Percentiles rank a stretch among this genome's conserved stretches.
Evolutionary conservation across 2,329 filamentous ascomycete genomes (phyloP).

Genomic region (Penicillium sp.): DNA sequence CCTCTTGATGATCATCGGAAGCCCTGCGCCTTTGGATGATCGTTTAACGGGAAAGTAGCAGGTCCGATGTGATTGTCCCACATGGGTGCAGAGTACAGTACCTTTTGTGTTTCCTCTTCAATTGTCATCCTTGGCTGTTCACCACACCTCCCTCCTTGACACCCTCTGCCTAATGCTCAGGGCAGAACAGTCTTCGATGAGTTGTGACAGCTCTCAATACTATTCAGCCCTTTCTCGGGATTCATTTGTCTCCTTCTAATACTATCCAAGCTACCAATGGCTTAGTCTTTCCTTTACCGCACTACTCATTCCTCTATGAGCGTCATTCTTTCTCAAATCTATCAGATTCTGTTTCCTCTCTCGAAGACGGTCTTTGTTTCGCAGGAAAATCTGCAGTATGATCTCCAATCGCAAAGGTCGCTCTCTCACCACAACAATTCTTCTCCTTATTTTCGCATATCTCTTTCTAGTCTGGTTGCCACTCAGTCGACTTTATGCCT

Average conservation of each 20-base stretch:
- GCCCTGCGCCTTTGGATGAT: background rate
- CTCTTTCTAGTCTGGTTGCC: slow-evolving; percentile 27
- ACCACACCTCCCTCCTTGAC: background rate
- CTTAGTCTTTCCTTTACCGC: background rate
- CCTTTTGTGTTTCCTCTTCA: background rate
- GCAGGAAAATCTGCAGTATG: slow-evolving; percentile 29
- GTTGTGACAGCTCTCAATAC: background rate
- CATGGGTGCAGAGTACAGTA: slow-evolving; percentile 1
- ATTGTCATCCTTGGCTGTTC: slow-evolving; percentile 6
- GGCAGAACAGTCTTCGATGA: background rate
- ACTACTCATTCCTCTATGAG: slow-evolving; percentile 1
- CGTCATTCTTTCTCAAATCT: slow-evolving; percentile 6
- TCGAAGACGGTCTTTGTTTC: background rate
- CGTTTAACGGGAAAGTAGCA: background rate
- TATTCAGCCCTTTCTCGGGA: background rate
- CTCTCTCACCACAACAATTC: slow-evolving; percentile 21
- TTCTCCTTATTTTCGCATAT: slow-evolving; percentile 25
- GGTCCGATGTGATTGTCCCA: slow-evolving; percentile 15
- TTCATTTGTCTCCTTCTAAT: background rate
- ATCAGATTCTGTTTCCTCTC: background rate
- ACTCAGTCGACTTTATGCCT: slow-evolving; percentile 10
- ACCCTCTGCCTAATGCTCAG: background rate
- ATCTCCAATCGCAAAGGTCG: slow-evolving; percentile 26
- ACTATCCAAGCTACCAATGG: background rate
- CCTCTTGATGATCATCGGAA: slow-evolving; percentile 12